Conservation (phyloP, 2,329 filamentous ascomycete species). For the Bipolaris oryzae region DNA sequence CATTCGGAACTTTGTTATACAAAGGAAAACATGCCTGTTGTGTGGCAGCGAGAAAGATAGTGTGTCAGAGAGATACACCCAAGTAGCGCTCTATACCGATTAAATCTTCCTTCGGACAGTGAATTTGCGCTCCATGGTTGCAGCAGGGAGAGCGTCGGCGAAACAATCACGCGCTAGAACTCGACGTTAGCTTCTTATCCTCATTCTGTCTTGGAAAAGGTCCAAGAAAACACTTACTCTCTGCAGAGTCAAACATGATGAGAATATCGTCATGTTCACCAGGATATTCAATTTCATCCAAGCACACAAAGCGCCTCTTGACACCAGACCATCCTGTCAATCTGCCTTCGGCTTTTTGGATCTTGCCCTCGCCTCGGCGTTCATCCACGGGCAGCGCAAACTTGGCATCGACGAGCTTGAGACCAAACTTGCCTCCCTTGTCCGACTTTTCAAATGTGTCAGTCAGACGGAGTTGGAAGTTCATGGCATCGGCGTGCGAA, state of each 20-base stretch:
- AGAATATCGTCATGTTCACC: constrained; percentile 92
- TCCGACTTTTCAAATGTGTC: constrained; percentile 74
- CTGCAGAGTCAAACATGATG: constrained; percentile 80
- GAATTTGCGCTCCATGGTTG: constrained; percentile 49
- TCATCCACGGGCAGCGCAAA: constrained; percentile 75
- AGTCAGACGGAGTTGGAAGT: constrained; percentile 82
- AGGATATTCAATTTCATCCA: constrained; percentile 87
- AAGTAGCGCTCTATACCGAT: background rate
- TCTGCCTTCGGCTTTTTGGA: constrained; percentile 55
- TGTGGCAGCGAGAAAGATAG: background rate
- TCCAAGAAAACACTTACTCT: constrained; percentile 61
- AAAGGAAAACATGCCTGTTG: background rate
- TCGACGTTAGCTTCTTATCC: background rate
- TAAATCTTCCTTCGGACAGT: constrained; percentile 53
- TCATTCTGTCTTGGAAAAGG: too few species aligned
- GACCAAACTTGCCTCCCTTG: constrained; percentile 64
- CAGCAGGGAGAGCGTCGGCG: constrained; percentile 53
- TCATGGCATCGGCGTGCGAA: constrained; percentile 84
- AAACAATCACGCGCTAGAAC: constrained; percentile 54
- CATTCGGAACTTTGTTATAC: background rate
- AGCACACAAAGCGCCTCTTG: constrained; percentile 76
- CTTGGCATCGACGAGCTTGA: constrained; percentile 87
- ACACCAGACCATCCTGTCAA: constrained; percentile 59
- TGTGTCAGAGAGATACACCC: background rate
- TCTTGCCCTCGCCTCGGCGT: constrained; percentile 56